These are phyloP conservation scores for Platanus orientalis DNA, from an alignment of 164 flowering plant species.

Conservation along the genomic window DNA sequence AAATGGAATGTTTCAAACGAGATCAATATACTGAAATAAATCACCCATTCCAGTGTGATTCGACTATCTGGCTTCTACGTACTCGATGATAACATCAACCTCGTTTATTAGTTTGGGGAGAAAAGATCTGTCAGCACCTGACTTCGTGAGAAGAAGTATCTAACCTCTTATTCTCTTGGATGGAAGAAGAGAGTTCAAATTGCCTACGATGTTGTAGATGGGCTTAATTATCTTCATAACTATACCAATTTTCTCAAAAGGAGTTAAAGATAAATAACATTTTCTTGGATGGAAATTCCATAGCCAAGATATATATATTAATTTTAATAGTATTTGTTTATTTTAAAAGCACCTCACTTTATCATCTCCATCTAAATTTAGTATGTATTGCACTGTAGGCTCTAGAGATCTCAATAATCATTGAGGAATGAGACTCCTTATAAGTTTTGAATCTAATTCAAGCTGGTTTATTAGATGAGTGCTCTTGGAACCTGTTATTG, in stretches of 20 bases:
- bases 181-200: slow-evolving; percentile 75
- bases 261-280: slow-evolving; percentile 58
- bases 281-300: slow-evolving; percentile 41
- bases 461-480: no score
- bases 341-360: no score
- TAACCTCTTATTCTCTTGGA: slow-evolving; percentile 14
- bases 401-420: no score
- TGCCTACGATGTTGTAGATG: slow-evolving; percentile 57
- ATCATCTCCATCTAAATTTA: no score
- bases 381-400: no score
- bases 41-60: slow-evolving; percentile 57
- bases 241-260: slow-evolving; percentile 53
- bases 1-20: slow-evolving; percentile 56
- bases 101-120: slow-evolving; percentile 64
- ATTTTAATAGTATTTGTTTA: no score
- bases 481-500: no score
- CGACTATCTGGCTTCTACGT: slow-evolving; percentile 64
- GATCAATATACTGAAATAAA: slow-evolving; percentile 48
- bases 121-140: slow-evolving; percentile 49
- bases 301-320: slow-evolving; percentile 64
- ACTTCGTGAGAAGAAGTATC: slow-evolving; percentile 28
- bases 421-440: no score
- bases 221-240: slow-evolving; percentile 67
- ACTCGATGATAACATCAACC: slow-evolving; percentile 48
- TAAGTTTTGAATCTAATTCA: no score